Conservation (phyloP, 2,329 filamentous ascomycete genomes). For the Cordyceps cicadae region DNA sequence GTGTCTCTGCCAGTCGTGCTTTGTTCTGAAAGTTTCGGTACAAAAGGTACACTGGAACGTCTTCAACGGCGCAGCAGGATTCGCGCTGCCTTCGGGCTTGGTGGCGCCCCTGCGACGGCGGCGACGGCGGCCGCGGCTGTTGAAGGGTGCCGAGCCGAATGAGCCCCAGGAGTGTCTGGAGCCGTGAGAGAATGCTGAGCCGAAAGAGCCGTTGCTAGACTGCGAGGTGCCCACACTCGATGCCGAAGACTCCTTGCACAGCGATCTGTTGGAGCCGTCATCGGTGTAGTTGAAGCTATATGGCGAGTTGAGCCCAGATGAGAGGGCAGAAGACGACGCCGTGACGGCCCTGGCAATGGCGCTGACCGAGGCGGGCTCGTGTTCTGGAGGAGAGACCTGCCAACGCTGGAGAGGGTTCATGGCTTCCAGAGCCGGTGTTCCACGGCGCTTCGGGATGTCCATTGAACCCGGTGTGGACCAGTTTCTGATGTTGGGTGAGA, state of each 20-base stretch:
- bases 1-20: conserved; percentile 63
- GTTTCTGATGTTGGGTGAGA: conserved; percentile 58
- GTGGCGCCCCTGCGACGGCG: conserved; percentile 37
- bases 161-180: conserved; percentile 50
- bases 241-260: conserved; percentile 51
- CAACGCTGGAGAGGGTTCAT: conserved; percentile 53
- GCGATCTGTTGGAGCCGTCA: conserved; percentile 50
- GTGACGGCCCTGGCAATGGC: conserved; percentile 51
- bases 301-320: conserved; percentile 50
- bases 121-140: conserved; percentile 38
- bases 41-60: conserved; percentile 62
- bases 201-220: conserved; percentile 50
- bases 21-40: conserved; percentile 58
- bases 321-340: conserved; percentile 41
- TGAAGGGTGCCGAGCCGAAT: conserved; percentile 35
- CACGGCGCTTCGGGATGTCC: conserved; percentile 59
- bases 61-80: conserved; percentile 38
- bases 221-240: conserved; percentile 55
- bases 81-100: conserved; percentile 27
- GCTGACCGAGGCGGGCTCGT: conserved; percentile 52
- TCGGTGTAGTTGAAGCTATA: conserved; percentile 51
- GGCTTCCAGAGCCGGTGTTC: conserved; percentile 43
- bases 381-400: conserved; percentile 50
- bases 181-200: conserved; percentile 50
- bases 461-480: conserved; percentile 55